Conservation (phyloP, 2,329 filamentous ascomycete species). For the Paracoccidioides lutzii region DNA sequence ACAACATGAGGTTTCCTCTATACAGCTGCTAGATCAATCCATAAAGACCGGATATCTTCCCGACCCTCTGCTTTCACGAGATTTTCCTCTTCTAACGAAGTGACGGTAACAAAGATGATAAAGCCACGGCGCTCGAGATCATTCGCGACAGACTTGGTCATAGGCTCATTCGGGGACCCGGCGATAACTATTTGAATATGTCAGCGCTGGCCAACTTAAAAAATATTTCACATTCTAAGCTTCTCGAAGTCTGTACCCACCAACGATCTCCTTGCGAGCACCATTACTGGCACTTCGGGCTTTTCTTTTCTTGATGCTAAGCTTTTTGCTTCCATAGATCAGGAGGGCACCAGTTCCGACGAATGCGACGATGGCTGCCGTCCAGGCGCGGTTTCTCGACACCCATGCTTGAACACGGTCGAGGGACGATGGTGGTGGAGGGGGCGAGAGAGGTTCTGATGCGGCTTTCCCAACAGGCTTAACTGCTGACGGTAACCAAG, state of each 20-base stretch:
- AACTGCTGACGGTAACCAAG: slow-evolving; percentile 61
- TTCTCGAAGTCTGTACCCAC: slow-evolving; percentile 21
- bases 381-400: slow-evolving; percentile 56
- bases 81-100: slow-evolving; percentile 71
- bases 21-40: slow-evolving; percentile 58
- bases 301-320: slow-evolving; percentile 48
- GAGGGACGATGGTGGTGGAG: slow-evolving; percentile 27
- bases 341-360: slow-evolving; percentile 50
- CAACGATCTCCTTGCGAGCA: slow-evolving; percentile 68
- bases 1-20: slow-evolving; percentile 5
- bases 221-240: not conserved
- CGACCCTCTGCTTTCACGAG: slow-evolving; percentile 63
- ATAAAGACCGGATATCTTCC: slow-evolving; percentile 67
- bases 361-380: slow-evolving; percentile 57
- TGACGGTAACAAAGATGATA: slow-evolving; percentile 82
- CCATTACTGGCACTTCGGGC: slow-evolving; percentile 72
- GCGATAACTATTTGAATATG: slow-evolving; percentile 52
- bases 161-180: slow-evolving; percentile 70
- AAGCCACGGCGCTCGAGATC: slow-evolving; percentile 87
- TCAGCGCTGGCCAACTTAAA: slow-evolving; percentile 5
- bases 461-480: slow-evolving; percentile 42
- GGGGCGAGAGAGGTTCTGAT: slow-evolving; percentile 13
- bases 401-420: slow-evolving; percentile 60
- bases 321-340: slow-evolving; percentile 49
- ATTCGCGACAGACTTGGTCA: slow-evolving; percentile 68